A percentile compares a stretch with the other conserved stretches of the same genome.
Evolutionary conservation across 306 rosid species (phyloP).

Genomic region (Trichosanthes truncata): DNA sequence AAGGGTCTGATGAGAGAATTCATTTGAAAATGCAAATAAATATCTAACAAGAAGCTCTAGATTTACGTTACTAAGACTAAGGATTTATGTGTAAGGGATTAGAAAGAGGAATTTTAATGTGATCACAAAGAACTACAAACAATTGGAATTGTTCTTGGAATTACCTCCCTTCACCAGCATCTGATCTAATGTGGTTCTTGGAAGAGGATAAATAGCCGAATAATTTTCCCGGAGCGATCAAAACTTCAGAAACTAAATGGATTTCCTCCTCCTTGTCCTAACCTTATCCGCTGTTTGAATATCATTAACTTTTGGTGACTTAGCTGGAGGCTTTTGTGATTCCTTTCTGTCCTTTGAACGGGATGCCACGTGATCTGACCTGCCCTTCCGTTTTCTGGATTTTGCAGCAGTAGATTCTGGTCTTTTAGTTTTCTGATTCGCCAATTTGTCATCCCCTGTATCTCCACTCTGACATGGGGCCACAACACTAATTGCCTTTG

Average conservation of each 20-base stretch:
- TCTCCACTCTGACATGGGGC: conserved; percentile 16
- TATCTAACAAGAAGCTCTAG: conserved; percentile 7
- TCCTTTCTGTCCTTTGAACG: conserved; percentile 13
- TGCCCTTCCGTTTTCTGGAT: conserved; percentile 51
- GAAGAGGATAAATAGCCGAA: not conserved
- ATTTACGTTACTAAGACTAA: not conserved
- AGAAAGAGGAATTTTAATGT: not conserved
- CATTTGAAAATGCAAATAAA: conserved; percentile 4
- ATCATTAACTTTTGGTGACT: conserved; percentile 19
- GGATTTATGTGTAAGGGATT: not conserved
- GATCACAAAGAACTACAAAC: not conserved
- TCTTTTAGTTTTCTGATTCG: conserved; percentile 17
- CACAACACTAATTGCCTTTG: not conserved
- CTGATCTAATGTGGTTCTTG: not conserved
- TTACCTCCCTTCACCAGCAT: conserved; percentile 8
- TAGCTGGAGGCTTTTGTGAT: conserved; percentile 18
- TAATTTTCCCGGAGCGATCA: not conserved
- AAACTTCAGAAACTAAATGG: conserved; percentile 20
- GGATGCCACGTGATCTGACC: conserved; percentile 30
- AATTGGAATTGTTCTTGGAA: not conserved
- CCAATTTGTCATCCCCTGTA: conserved; percentile 12
- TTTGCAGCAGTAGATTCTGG: conserved; percentile 24
- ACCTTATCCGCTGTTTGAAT: conserved; percentile 21
- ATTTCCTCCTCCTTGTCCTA: conserved; percentile 41
- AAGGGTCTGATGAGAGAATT: not conserved